Evolutionary conservation across 805 yeast species (phyloP), one percentile per base, ranked within the genome.

Genomic region (Metschnikowia aberdeeniae): DNA sequence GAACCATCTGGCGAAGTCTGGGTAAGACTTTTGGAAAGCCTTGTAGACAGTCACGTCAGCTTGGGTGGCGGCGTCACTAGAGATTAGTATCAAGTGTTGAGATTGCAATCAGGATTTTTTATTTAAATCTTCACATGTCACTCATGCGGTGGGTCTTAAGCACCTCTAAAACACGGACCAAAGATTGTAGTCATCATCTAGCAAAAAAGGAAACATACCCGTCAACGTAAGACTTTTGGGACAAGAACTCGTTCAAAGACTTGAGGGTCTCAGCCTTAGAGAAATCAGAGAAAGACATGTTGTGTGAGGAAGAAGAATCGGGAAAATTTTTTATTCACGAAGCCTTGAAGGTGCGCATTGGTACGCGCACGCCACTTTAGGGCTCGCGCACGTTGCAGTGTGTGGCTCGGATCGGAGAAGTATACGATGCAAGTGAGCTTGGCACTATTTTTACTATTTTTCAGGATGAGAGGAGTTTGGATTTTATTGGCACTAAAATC

Each of bases 101-200:
- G 30, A 9, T 8, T 19, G 40, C 19, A 37, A 37, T 37, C 42
- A 39, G 42, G 22, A 17, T 31, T 31, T 20, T 68, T 67, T 71
- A 61, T 61, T 61, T 56, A 54, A 59, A 60, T 59, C 64, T 61
- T 55, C 63, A 74, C 27, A 71, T 84, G 82, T 81, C 87, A 86
- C 90, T 87, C 95, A 88, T 83, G 61, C 82, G 82, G 86, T 84
- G 90, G 95, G 95, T 84, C 92, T 86, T 86, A 80, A 83, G 72
- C 95, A 83, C 89, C 86, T 88, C 95, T 81, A 84, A 84, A 87
- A 87, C 95, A 86, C 90, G 95, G 95, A 86, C 95, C 95, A 86
- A 84, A 71, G 75, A 70, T 76, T 62, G 66, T 64, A 74, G 72
- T 85, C 89, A 85, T 83, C 88, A 82, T 77, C 44, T 5, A 43